Evolutionary conservation across 176 grass and related monocot species (phyloP), one percentile per base, ranked within the genome.

Genomic region (Oryza punctata): DNA sequence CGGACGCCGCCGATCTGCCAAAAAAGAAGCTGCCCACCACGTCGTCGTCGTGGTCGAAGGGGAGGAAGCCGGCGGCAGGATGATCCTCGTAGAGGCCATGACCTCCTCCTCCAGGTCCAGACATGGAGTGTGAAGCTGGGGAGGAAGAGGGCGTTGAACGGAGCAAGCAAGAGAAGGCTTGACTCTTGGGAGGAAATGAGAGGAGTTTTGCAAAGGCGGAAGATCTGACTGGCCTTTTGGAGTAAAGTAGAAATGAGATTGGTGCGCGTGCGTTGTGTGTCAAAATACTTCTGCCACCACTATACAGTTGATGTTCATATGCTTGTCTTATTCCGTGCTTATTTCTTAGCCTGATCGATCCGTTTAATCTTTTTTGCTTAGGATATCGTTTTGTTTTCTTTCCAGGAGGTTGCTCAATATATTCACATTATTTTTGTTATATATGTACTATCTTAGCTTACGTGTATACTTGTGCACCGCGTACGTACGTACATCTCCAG

Each of bases 141-240:
- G 65, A 65, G 54, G 78, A 57, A n/a, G n/a, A n/a, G n/a, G 65
- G 78, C 78, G 78, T 81, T 70, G 78, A 70, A 27, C 46, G 1
- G 46, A 59, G 47, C 29, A 1, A 7, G n/a, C 19, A 61, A 71
- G 52, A 6, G 46, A 5, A 5, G 33, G 37, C 37, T 75, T 57
- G 19, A 7, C 64, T 8, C 30, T 60, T 24, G 63, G 16, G 1
- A 73, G 57, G 5, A 29, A 32, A 14, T 18, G 19, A 19, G 1
- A 25, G 35, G 23, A 18, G 46, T n/a, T n/a, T 57, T 29, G 57
- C 57, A 1, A 29, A 33, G 21, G 7, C 30, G 78, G 6, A 37
- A 69, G 29, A 40, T 70, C 54, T 47, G 79, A 60, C 26, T 23
- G 38, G 15, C 26, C 26, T 69, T 50, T 57, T 54, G 21, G 43